phyloP scores from a whole-genome alignment of 495 filamentous ascomycete species.

The Xylaria venustula region DNA sequence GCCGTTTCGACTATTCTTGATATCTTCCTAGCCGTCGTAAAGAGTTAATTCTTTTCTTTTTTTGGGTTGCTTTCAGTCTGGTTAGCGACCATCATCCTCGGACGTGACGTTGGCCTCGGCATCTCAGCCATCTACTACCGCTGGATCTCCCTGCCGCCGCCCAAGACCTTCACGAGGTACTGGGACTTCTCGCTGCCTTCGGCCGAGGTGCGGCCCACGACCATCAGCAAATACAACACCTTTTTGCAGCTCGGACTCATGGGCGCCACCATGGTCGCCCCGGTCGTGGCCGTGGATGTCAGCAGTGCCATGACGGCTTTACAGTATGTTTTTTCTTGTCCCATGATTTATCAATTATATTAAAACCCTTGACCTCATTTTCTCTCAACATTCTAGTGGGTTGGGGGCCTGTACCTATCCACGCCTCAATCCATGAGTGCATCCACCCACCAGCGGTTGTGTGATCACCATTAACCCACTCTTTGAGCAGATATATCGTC shows the following conservation, averaged over 20 bases:
- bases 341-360: too few species aligned
- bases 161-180: conserved; percentile 89
- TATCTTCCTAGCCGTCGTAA: background rate
- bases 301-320: conserved; percentile 57
- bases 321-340: conserved; percentile 58
- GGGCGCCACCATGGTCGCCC: conserved; percentile 71
- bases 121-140: conserved; percentile 91
- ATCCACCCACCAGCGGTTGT: too few species aligned
- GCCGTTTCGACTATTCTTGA: too few species aligned
- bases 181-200: conserved; percentile 96
- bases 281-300: conserved; percentile 61
- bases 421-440: too few species aligned
- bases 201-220: conserved; percentile 89
- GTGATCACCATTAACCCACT: too few species aligned
- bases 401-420: too few species aligned
- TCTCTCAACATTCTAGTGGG: too few species aligned
- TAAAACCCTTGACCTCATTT: too few species aligned
- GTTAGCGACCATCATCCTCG: conserved; percentile 84
- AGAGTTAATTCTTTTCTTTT: background rate
- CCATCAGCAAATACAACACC: conserved; percentile 88
- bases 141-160: conserved; percentile 87
- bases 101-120: conserved; percentile 82
- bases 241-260: conserved; percentile 76
- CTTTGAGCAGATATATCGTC: conserved; percentile 64
- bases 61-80: conserved; percentile 68